Conservation (phyloP, 495 filamentous ascomycete genomes). For the Tuber magnatum region DNA sequence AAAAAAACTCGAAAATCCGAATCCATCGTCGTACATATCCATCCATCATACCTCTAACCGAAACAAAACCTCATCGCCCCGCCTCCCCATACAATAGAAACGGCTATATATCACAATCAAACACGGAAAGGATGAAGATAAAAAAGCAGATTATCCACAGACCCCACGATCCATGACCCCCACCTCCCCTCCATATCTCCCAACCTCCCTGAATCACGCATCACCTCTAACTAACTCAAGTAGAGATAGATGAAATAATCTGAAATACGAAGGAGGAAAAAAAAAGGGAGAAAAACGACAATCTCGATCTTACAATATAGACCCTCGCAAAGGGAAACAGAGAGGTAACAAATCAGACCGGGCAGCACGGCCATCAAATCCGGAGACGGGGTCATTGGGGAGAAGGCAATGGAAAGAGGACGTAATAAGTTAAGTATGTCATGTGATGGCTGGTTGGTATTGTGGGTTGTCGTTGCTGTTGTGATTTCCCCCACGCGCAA, state of each 20-base stretch:
- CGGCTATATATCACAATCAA: constrained; percentile 1
- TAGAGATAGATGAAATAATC: not conserved
- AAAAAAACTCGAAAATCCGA: not conserved
- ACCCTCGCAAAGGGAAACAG: not conserved
- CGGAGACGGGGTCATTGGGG: not conserved
- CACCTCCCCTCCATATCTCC: not conserved
- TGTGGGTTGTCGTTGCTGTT: not conserved
- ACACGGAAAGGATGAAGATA: not conserved
- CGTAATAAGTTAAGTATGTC: not conserved
- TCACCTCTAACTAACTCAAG: not conserved
- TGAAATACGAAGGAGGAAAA: not conserved
- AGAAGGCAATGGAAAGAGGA: not conserved
- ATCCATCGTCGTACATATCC: not conserved
- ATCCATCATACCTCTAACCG: not conserved
- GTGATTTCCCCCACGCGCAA: constrained; percentile 1
- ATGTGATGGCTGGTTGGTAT: not conserved
- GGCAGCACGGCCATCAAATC: not conserved
- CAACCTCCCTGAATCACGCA: not conserved
- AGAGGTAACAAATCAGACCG: not conserved
- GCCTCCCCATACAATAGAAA: not conserved
- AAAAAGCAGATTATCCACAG: not conserved
- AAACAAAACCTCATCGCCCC: not conserved
- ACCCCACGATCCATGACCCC: not conserved
- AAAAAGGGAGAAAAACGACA: not conserved
- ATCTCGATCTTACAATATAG: constrained; percentile 1